A percentile compares a stretch with the other conserved stretches of the same genome.
Conservation (phyloP, 208 protist species). For the Leptomonas pyrrhocoris region DNA sequence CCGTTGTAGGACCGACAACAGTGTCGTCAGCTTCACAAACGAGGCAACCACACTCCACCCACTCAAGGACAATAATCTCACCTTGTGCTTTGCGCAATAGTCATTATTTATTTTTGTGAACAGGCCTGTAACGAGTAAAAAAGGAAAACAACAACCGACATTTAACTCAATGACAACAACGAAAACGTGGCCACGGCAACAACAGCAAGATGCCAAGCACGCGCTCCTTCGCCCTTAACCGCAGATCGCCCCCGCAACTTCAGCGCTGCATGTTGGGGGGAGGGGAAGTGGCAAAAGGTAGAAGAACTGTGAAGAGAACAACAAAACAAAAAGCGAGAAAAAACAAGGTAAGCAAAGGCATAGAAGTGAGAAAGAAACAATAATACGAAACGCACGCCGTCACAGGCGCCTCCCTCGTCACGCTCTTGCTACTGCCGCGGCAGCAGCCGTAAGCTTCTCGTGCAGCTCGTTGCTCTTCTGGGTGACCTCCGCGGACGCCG, state of each 20-base stretch:
- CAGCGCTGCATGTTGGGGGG: too few relatives aligned
- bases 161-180: neutral
- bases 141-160: conserved; percentile 1
- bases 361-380: neutral
- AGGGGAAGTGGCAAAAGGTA: too few relatives aligned
- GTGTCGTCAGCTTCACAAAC: too few relatives aligned
- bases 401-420: neutral
- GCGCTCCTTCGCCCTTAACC: too few relatives aligned
- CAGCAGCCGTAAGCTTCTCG: conserved; percentile 31
- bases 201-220: neutral
- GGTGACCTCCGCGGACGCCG: neutral
- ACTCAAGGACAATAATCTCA: neutral
- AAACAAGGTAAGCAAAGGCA: conserved; percentile 15
- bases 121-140: conserved; percentile 10
- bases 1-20: too few relatives aligned
- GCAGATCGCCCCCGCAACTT: too few relatives aligned
- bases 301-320: too few relatives aligned
- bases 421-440: neutral
- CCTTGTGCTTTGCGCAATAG: neutral
- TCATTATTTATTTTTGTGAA: conserved; percentile 19
- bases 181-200: conserved; percentile 12
- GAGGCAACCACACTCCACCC: neutral
- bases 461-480: conserved; percentile 15
- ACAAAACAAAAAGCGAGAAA: neutral
- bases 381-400: neutral